Conservation (phyloP, 805 yeast genomes). For the Candida khao-thaluensis region DNA sequence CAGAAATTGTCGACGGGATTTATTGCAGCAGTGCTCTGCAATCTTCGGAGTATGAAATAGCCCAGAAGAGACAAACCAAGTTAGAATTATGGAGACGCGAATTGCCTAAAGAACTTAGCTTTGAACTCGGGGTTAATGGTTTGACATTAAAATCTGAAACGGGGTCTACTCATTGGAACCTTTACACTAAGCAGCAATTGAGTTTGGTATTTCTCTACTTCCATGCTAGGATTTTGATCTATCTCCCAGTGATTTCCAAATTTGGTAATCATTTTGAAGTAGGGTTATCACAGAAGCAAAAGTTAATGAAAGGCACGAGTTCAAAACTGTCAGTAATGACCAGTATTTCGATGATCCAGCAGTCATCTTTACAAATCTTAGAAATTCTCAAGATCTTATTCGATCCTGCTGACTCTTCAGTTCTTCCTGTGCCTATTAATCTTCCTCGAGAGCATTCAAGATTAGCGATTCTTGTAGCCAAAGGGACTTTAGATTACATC, state of each 20-base stretch:
- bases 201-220: slow-evolving; percentile 48
- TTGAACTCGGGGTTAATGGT: slow-evolving; percentile 64
- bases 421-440: slow-evolving; percentile 64
- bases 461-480: slow-evolving; percentile 62
- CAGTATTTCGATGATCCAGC: slow-evolving; percentile 66
- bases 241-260: slow-evolving; percentile 41
- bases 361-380: slow-evolving; percentile 60
- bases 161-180: slow-evolving; percentile 24
- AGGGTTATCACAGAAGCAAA: slow-evolving; percentile 39
- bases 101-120: slow-evolving; percentile 57
- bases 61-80: slow-evolving; percentile 53
- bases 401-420: slow-evolving; percentile 35
- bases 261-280: slow-evolving; percentile 42
- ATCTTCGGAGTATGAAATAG: slow-evolving; percentile 25
- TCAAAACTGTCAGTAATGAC: slow-evolving; percentile 36
- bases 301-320: slow-evolving; percentile 36
- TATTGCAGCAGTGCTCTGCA: slow-evolving; percentile 54
- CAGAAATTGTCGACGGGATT: slow-evolving; percentile 67
- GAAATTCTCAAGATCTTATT: slow-evolving; percentile 47
- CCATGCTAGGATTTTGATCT: slow-evolving; percentile 44
- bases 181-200: slow-evolving; percentile 45
- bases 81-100: slow-evolving; percentile 79
- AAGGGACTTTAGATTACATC: slow-evolving; percentile 77
- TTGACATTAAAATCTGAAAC: slow-evolving; percentile 35
- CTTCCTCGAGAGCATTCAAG: slow-evolving; percentile 62